Conservation (phyloP, 345 rosid species). For the Arabis alpina region DNA sequence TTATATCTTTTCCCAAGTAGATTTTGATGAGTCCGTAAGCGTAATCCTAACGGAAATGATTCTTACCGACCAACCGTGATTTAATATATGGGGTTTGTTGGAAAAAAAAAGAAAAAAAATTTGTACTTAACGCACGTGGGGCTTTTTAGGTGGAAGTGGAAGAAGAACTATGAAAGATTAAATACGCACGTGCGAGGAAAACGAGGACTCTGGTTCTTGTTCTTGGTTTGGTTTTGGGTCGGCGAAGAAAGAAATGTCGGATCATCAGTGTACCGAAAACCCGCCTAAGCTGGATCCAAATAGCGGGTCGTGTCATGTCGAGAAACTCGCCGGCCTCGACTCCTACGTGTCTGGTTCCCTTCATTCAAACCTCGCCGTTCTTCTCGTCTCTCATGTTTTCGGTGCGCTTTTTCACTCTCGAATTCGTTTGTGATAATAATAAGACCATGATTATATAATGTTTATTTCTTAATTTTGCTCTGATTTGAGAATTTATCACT, state of each 20-base stretch:
- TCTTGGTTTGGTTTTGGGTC: neutral
- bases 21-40: too few species aligned
- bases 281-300: conserved; percentile 63
- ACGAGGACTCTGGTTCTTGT: neutral
- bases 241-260: conserved; percentile 50
- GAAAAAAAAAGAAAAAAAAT: too few species aligned
- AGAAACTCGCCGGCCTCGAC: conserved; percentile 64
- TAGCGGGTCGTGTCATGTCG: conserved; percentile 64
- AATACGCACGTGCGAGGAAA: neutral
- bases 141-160: too few species aligned
- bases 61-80: too few species aligned
- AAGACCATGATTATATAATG: neutral
- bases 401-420: conserved; percentile 45
- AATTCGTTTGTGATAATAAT: neutral
- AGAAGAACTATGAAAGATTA: too few species aligned
- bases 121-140: too few species aligned
- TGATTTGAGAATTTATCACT: conserved; percentile 9
- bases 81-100: too few species aligned
- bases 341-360: conserved; percentile 64
- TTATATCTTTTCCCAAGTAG: too few species aligned
- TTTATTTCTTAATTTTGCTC: conserved; percentile 7
- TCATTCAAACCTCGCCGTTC: conserved; percentile 57
- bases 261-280: conserved; percentile 65
- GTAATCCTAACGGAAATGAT: too few species aligned
- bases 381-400: conserved; percentile 66